Conservation (phyloP, 805 yeast species). For the Cyberlindnera sargentensis region DNA sequence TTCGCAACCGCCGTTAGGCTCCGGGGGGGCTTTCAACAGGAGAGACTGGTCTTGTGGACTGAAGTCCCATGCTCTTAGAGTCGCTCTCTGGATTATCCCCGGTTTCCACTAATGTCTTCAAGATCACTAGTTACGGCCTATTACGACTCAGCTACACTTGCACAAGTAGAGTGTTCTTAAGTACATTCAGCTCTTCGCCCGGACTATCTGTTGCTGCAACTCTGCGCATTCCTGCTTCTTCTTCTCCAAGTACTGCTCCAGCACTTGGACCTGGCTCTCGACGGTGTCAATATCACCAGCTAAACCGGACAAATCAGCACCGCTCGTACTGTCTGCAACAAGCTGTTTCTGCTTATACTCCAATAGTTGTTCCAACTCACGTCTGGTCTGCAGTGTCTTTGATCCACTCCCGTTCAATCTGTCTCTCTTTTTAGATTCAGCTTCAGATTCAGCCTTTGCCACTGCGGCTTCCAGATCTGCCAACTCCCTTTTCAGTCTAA, state of each 20-base stretch:
- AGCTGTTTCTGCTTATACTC: constrained; percentile 67
- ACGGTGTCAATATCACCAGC: constrained; percentile 59
- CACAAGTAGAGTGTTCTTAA: not conserved
- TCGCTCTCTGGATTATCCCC: no score
- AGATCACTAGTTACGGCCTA: no score
- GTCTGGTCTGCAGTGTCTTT: constrained; percentile 33
- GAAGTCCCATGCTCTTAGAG: no score
- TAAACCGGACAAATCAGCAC: constrained; percentile 40
- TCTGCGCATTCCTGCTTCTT: constrained; percentile 55
- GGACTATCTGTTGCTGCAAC: constrained; percentile 37
- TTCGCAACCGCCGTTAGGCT: no score
- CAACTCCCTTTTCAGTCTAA: constrained; percentile 71
- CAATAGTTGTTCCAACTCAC: constrained; percentile 77
- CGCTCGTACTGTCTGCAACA: constrained; percentile 26
- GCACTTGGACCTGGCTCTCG: constrained; percentile 65
- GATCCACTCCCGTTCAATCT: constrained; percentile 21
- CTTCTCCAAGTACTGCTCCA: constrained; percentile 59
- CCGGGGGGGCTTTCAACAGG: no score
- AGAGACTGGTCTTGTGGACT: no score
- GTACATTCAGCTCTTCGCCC: constrained; percentile 6
- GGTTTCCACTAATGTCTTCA: no score
- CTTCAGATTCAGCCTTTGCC: constrained; percentile 45
- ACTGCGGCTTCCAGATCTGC: constrained; percentile 66
- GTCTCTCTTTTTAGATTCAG: constrained; percentile 30
- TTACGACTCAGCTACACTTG: no score